Evolutionary conservation across 805 yeast species (phyloP).

Genomic region (Lipomyces sp.): DNA sequence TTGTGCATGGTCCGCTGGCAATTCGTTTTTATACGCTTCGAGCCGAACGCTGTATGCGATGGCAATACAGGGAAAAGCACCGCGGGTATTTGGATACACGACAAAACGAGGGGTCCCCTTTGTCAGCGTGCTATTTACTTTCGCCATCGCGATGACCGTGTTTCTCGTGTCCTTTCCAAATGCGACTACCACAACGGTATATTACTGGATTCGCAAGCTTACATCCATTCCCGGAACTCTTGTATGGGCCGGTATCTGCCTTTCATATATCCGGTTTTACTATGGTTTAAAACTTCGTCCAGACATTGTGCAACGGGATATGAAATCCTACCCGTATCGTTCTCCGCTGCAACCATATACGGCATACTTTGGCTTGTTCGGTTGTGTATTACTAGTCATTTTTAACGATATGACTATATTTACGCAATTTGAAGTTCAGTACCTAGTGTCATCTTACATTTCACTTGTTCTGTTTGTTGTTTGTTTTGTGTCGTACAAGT

Average conservation of each 20-base stretch:
- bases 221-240: conserved; percentile 55
- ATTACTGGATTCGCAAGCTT: conserved; percentile 30
- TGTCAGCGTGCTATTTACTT: conserved; percentile 54
- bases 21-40: conserved; percentile 65
- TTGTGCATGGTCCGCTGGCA: conserved; percentile 63
- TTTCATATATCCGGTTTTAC: conserved; percentile 61
- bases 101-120: conserved; percentile 78
- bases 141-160: conserved; percentile 42
- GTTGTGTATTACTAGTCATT: conserved; percentile 50
- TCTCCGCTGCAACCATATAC: conserved; percentile 69
- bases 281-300: conserved; percentile 59
- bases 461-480: conserved; percentile 52
- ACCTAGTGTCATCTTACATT: conserved; percentile 65
- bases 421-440: conserved; percentile 55
- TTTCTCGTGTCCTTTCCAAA: conserved; percentile 27
- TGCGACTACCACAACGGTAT: conserved; percentile 20
- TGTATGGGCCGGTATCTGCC: conserved; percentile 74
- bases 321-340: conserved; percentile 62
- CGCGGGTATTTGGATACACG: conserved; percentile 58
- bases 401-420: conserved; percentile 64
- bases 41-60: conserved; percentile 68
- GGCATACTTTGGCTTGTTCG: conserved; percentile 60
- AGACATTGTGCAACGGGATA: conserved; percentile 62
- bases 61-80: conserved; percentile 67
- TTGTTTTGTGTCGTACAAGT: conserved; percentile 54